Evolutionary conservation across 176 grass and related monocot species (phyloP), one percentile per base, ranked within the genome.

Genomic region (barley (Hordeum vulgare)): DNA sequence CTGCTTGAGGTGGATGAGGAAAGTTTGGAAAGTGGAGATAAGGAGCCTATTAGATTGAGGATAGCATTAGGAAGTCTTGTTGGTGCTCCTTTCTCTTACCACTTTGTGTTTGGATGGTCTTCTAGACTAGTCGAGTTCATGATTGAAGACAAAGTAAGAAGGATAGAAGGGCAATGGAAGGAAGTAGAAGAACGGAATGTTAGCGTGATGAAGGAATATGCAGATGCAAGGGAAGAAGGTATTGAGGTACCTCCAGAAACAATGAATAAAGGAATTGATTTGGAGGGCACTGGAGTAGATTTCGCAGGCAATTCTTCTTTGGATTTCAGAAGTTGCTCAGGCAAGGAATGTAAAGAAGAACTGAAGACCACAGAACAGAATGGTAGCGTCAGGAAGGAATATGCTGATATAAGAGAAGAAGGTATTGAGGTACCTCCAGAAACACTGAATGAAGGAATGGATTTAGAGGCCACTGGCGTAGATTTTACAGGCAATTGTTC

Each of bases 1-100:
- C 51, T 89, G 82, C 58, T 61, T 36, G 87, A 66, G 0, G 87
- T 89, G 14, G 87, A 84, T 23, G 76, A 84, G 47, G 61, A 75
- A 66, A 84, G 87, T 75, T 84, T 80, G 68, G 15, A 59, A 84
- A 62, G 14, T 21, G 37, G 37, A n/a, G 35, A 75, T 75, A 68
- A 74, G 36, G 68, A 84, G n/a, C 68, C 81, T 80, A 61, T 89
- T 67, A 89, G 81, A n/a, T 18, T 89, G 15, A 89, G 72, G 81
- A 66, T 66, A 49, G 68, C 60, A 21, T 68, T 47, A 8, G 42
- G 10, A 67, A 75, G 64, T 51, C 21, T 49, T 47, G 68, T 47
- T 66, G 81, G 17, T 4, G 27, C 47, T 75, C 76, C 60, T 15
- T 80, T 84, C 45, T 84, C 87, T 67, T 58, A 66, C 54, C 69